Base-by-base conservation (phyloP, 768 basidiomycete genomes). In the Kondoa subrosea region DNA sequence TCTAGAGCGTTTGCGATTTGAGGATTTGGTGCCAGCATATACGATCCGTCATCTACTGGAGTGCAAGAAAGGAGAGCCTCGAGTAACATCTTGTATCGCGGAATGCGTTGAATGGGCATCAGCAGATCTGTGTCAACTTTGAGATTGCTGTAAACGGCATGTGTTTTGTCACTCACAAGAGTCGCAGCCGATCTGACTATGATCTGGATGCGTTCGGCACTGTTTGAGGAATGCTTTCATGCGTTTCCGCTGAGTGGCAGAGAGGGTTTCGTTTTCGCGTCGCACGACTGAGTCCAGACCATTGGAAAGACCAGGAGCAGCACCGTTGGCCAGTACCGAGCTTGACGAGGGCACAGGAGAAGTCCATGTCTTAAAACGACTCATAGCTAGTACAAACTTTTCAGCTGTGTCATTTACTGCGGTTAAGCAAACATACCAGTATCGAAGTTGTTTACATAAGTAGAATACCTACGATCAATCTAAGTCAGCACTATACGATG, bases 401-500 rank as follows among this genome's bases (percentile, higher is more conserved):
- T n/a, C n/a, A n/a, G n/a, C n/a, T n/a, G n/a, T n/a, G n/a, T n/a
- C n/a, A n/a, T n/a, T n/a, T n/a, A n/a, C n/a, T n/a, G n/a, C n/a
- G n/a, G n/a, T n/a, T n/a, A n/a, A n/a, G n/a, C n/a, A n/a, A n/a
- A n/a, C n/a, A n/a, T n/a, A n/a, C n/a, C 88, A 75, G 85, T 89
- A 76, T 97, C 92, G 77, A 96, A 97, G 77, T 93, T 92, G 78
- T 97, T 96, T 81, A 93, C 93, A 76, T 96, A 99, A 57, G 87
- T 88, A 33, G 91, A 91, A 77, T 99, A 99, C n/a, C n/a, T n/a
- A n/a, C n/a, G n/a, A n/a, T n/a, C n/a, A n/a, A n/a, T n/a, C n/a
- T n/a, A n/a, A n/a, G n/a, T n/a, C 15, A 25, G 26, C 1, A 16
- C 15, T 1, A 56, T 70, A 2, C 34, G 57, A 1, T 1, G 27